Conservation (phyloP, 129 eudicot genomes). For the Flaveria sonorensis region DNA sequence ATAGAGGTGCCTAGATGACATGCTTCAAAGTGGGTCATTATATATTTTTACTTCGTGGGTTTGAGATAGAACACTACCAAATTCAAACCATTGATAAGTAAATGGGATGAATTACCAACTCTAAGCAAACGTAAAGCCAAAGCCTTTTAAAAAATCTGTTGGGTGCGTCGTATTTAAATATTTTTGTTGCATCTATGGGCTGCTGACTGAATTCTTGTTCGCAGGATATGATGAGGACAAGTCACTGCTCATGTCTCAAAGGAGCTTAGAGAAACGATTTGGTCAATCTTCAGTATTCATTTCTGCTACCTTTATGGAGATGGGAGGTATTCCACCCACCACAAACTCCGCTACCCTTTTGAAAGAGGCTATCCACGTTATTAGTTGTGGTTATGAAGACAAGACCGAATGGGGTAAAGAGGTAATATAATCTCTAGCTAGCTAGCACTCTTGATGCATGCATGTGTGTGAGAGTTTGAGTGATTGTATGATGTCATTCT, state of each 20-base stretch:
- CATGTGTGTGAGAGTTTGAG: background rate
- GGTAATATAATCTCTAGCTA: slow-evolving; percentile 32
- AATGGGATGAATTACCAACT: background rate
- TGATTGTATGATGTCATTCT: background rate
- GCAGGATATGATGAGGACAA: slow-evolving; percentile 56
- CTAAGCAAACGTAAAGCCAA: no score
- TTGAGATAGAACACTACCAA: background rate
- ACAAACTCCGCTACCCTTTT: slow-evolving; percentile 50
- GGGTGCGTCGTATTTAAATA: no score
- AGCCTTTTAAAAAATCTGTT: no score
- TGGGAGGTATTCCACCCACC: slow-evolving; percentile 53
- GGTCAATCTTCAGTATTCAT: slow-evolving; percentile 56
- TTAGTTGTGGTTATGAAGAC: slow-evolving; percentile 74
- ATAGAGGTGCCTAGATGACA: background rate
- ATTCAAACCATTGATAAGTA: background rate
- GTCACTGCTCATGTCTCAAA: slow-evolving; percentile 53
- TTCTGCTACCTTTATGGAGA: slow-evolving; percentile 57
- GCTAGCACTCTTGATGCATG: background rate
- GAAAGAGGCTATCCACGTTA: slow-evolving; percentile 73
- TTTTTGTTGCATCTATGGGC: background rate
- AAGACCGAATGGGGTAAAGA: slow-evolving; percentile 84
- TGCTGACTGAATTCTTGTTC: slow-evolving; percentile 7
- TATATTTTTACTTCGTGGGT: background rate
- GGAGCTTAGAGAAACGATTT: slow-evolving; percentile 56
- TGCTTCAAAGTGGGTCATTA: background rate